phyloP scores from a whole-genome alignment of 2,329 filamentous ascomycete species.

The Aspergillus terreus region DNA sequence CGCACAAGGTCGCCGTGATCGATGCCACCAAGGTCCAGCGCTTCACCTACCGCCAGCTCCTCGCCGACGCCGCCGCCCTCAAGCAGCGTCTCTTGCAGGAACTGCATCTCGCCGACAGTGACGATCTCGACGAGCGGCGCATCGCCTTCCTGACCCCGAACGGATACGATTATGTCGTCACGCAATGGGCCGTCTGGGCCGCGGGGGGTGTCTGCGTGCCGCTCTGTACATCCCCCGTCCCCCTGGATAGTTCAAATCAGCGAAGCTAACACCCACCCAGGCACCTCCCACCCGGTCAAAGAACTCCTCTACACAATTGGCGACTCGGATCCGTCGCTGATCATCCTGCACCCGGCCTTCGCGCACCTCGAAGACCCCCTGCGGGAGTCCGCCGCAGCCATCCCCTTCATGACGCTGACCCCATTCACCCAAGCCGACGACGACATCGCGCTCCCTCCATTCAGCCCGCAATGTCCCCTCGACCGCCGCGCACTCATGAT shows the following conservation, averaged over 20 bases:
- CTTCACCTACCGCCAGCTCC: constrained; percentile 40
- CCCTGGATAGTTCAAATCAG: not conserved
- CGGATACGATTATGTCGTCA: constrained; percentile 42
- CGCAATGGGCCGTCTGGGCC: constrained; percentile 44
- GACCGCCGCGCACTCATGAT: constrained; percentile 39
- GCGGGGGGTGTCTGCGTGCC: constrained; percentile 43
- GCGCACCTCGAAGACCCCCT: constrained; percentile 30
- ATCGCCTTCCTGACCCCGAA: constrained; percentile 38
- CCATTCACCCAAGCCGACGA: constrained; percentile 17
- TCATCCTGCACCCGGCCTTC: constrained; percentile 40
- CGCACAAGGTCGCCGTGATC: constrained; percentile 36
- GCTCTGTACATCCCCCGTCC: constrained; percentile 31
- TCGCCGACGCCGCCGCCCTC: constrained; percentile 35
- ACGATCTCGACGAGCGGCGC: constrained; percentile 35
- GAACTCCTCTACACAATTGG: constrained; percentile 41
- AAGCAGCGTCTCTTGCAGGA: constrained; percentile 34
- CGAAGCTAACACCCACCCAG: constrained; percentile 14
- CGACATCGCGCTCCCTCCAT: constrained; percentile 26
- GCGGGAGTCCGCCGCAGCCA: constrained; percentile 21
- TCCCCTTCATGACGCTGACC: constrained; percentile 30
- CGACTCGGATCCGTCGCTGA: constrained; percentile 41
- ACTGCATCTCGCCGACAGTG: constrained; percentile 19
- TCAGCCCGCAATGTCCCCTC: constrained; percentile 24
- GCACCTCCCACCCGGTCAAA: constrained; percentile 40
- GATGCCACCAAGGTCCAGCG: constrained; percentile 36